Evolutionary conservation across 192 early-diverging fungal species (phyloP), one percentile per base, ranked within the genome.

Genomic region (Umbelopsis sp.): DNA sequence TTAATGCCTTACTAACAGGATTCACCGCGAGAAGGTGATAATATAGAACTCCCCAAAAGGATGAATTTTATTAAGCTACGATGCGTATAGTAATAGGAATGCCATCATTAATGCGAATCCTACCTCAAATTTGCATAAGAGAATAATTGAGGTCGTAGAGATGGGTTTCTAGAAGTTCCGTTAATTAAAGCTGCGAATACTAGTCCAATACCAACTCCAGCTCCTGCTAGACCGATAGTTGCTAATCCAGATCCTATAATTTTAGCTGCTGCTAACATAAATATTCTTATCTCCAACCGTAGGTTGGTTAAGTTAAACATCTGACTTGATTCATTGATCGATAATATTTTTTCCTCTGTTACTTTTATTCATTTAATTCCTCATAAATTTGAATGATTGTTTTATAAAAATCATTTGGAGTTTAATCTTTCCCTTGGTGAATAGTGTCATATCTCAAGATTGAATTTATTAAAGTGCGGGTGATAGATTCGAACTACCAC

Each of bases 401-500:
- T 38, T 38, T 8, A 38, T 38, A 6, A 38, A 8, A 38, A 38
- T 38, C 8, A n/a, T n/a, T n/a, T n/a, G n/a, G n/a, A n/a, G n/a
- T n/a, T n/a, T n/a, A n/a, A n/a, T n/a, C n/a, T n/a, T n/a, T n/a
- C n/a, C n/a, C n/a, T n/a, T n/a, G n/a, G n/a, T n/a, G n/a, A n/a
- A n/a, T n/a, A n/a, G n/a, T n/a, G n/a, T n/a, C n/a, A n/a, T n/a
- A n/a, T n/a, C n/a, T n/a, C n/a, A n/a, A n/a, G n/a, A 38, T 38
- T 38, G 4, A 6, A 38, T 38, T 38, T 38, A 38, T 38, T 38
- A 6, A 45, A 36, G 47, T 70, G 68, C 68, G 68, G 50, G 47
- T 70, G 47, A 70, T 70, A 51, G 68, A 70, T 70, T 70, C 32
- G 68, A 70, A 70, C 68, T 51, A 70, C 49, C 47, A 49, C 68